A percentile compares a stretch with the other conserved stretches of the same genome.
Conservation (phyloP, 495 filamentous ascomycete genomes). For the Penicillium parvum region DNA sequence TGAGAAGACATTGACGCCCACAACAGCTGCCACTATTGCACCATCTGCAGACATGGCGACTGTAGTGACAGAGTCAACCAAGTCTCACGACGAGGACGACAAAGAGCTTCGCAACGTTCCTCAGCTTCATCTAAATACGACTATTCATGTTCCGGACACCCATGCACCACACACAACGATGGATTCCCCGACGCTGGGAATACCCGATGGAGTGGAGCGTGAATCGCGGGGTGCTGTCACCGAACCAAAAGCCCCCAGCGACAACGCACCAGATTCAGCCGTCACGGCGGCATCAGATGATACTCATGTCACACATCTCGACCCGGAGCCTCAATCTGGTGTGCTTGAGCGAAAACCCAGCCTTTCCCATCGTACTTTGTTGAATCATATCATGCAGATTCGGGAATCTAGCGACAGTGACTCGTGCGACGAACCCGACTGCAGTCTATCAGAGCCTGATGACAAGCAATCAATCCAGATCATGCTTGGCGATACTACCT, state of each 20-base stretch:
- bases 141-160: slow-evolving; percentile 7
- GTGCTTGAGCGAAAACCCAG: slow-evolving; percentile 34
- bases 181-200: slow-evolving; percentile 70
- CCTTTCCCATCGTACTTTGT: slow-evolving; percentile 41
- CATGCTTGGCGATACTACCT: slow-evolving; percentile 49
- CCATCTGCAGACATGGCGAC: slow-evolving; percentile 26
- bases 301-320: slow-evolving; percentile 62
- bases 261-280: slow-evolving; percentile 37
- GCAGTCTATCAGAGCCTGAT: slow-evolving; percentile 48
- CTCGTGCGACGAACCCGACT: slow-evolving; percentile 49
- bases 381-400: slow-evolving; percentile 50
- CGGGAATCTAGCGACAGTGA: slow-evolving; percentile 44
- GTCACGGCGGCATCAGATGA: slow-evolving; percentile 45
- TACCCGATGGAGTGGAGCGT: slow-evolving; percentile 52
- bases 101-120: slow-evolving; percentile 14
- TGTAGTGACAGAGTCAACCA: slow-evolving; percentile 22
- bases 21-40: slow-evolving; percentile 24
- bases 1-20: slow-evolving; percentile 14
- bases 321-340: slow-evolving; percentile 65
- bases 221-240: slow-evolving; percentile 23
- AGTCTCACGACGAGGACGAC: background rate
- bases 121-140: slow-evolving; percentile 30
- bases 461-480: slow-evolving; percentile 59
- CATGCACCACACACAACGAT: slow-evolving; percentile 23
- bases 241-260: slow-evolving; percentile 43